phyloP scores from a whole-genome alignment of 768 basidiomycete genomes.

The Phylloporus sp. region DNA sequence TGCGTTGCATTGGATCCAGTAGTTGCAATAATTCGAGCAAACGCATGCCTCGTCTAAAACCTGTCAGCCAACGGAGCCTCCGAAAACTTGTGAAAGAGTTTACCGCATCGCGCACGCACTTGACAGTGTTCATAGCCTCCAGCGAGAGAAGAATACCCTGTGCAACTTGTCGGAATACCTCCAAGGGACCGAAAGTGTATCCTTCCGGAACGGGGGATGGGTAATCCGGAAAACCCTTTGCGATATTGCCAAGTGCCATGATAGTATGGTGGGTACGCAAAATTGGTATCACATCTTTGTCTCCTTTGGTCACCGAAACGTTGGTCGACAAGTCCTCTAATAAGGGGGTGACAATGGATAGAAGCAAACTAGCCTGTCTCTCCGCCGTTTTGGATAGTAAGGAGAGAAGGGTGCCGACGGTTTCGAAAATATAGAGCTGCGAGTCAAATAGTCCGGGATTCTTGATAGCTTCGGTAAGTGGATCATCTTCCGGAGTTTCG shows the following conservation, averaged over 20 bases:
- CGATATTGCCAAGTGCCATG: conserved; percentile 90
- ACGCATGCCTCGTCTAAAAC: conserved; percentile 81
- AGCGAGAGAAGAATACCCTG: conserved; percentile 84
- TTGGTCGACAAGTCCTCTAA: conserved; percentile 64
- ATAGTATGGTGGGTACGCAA: conserved; percentile 88
- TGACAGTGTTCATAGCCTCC: conserved; percentile 81
- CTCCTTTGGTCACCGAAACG: conserved; percentile 50
- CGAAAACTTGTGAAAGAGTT: conserved; percentile 23
- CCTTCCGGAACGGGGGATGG: conserved; percentile 63
- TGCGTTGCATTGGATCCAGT: conserved; percentile 83
- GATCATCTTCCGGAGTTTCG: conserved; percentile 68
- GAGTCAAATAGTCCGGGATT: conserved; percentile 73
- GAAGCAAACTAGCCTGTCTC: conserved; percentile 61
- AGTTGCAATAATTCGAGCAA: conserved; percentile 86
- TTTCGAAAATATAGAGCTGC: conserved; percentile 93
- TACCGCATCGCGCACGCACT: conserved; percentile 90
- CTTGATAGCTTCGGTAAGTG: conserved; percentile 75
- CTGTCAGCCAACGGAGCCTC: conserved; percentile 5
- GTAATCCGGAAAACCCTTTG: conserved; percentile 95
- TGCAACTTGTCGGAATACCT: conserved; percentile 79
- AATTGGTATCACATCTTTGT: conserved; percentile 70
- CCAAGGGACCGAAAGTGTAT: conserved; percentile 64
- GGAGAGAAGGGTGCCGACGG: conserved; percentile 78
- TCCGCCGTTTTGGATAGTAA: conserved; percentile 62
- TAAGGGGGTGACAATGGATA: conserved; percentile 79